phyloP scores from a whole-genome alignment of 495 filamentous ascomycete species.

The Aspergillus taichungensis region DNA sequence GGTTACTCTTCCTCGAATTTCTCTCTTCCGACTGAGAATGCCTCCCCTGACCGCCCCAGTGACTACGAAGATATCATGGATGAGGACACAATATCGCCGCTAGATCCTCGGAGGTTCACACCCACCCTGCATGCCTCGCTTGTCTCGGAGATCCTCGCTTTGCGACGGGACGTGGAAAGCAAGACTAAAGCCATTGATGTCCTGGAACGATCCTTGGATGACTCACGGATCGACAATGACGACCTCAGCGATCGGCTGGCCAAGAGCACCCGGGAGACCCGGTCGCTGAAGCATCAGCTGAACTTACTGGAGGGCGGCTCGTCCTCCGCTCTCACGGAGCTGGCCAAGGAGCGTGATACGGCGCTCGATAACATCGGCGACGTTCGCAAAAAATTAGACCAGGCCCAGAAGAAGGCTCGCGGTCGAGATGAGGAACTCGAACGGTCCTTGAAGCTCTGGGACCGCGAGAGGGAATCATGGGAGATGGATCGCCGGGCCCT shows the following conservation, averaged over 20 bases:
- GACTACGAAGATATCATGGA: conserved; percentile 49
- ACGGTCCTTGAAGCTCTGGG: conserved; percentile 66
- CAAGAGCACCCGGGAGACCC: conserved; percentile 59
- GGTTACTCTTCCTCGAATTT: conserved; percentile 56
- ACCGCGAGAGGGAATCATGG: conserved; percentile 73
- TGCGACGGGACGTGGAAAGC: conserved; percentile 81
- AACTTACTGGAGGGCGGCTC: conserved; percentile 80
- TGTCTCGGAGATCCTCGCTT: conserved; percentile 82
- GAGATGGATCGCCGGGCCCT: conserved; percentile 69
- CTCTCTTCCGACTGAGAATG: conserved; percentile 38
- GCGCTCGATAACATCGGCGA: conserved; percentile 67
- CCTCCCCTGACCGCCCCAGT: conserved; percentile 33
- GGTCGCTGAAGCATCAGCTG: conserved; percentile 76
- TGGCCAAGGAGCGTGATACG: conserved; percentile 80
- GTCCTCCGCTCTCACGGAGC: conserved; percentile 68
- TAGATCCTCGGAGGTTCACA: conserved; percentile 87
- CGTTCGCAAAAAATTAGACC: conserved; percentile 69
- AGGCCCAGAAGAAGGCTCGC: conserved; percentile 65
- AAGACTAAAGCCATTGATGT: conserved; percentile 77
- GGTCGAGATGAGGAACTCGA: conserved; percentile 76
- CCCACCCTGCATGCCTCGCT: conserved; percentile 91
- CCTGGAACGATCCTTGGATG: conserved; percentile 67
- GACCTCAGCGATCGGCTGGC: conserved; percentile 50
- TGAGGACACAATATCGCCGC: conserved; percentile 66
- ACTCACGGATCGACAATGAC: conserved; percentile 64